Conservation (phyloP, 176 grass and related monocot genomes). For the Elaeis guineensis region DNA sequence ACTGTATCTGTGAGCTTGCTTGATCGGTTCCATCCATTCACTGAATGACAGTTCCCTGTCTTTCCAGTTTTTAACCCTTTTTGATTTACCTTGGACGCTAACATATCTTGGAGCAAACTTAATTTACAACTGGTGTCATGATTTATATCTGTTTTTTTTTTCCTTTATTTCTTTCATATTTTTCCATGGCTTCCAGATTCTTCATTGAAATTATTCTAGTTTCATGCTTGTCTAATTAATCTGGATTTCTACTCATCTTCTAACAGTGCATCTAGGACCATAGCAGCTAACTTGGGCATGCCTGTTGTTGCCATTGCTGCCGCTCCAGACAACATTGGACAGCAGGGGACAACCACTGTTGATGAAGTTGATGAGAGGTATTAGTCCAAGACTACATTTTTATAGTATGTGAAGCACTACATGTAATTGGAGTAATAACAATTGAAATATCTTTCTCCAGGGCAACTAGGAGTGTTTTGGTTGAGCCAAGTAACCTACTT, state of each 20-base stretch:
- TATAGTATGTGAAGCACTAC: constrained; percentile 7
- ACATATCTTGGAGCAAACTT: too few relatives aligned
- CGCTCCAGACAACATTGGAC: constrained; percentile 37
- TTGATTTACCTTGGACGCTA: too few relatives aligned
- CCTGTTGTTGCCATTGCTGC: constrained; percentile 36
- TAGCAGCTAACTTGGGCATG: constrained; percentile 53
- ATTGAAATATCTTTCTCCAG: constrained; percentile 29
- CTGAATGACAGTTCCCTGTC: too few relatives aligned
- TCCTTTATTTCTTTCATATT: too few relatives aligned
- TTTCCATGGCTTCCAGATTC: too few relatives aligned
- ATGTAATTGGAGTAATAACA: constrained; percentile 1
- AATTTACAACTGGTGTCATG: too few relatives aligned
- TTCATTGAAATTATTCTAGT: background rate
- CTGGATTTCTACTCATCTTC: background rate
- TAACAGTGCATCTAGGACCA: constrained; percentile 34
- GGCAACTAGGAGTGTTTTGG: constrained; percentile 26
- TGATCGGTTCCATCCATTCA: too few relatives aligned
- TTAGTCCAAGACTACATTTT: constrained; percentile 16
- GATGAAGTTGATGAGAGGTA: constrained; percentile 46
- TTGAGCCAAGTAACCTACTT: constrained; percentile 19
- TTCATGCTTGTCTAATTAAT: constrained; percentile 1
- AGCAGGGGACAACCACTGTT: constrained; percentile 49
- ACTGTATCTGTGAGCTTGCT: too few relatives aligned
- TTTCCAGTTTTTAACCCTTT: too few relatives aligned
- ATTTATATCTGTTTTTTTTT: too few relatives aligned